Percentiles rank a stretch among this genome's conserved stretches.
Evolutionary conservation across 306 rosid genomes (phyloP).

Genomic region (Cajanus cajan): DNA sequence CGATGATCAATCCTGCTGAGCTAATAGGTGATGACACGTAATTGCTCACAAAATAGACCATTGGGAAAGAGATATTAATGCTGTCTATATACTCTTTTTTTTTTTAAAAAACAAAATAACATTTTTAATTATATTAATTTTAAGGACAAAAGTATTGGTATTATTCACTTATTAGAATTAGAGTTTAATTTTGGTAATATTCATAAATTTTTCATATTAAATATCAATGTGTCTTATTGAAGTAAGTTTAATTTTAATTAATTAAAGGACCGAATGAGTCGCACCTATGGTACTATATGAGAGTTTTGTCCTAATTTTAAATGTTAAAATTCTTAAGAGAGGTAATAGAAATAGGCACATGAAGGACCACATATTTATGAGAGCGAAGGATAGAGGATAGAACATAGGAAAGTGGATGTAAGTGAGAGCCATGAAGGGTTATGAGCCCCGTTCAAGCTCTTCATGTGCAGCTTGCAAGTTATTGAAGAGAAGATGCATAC

Average conservation of each 20-base stretch:
- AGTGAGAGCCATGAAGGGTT: slow-evolving; percentile 56
- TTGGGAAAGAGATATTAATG: slow-evolving; percentile 17
- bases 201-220: too few species aligned
- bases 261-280: too few species aligned
- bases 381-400: slow-evolving; percentile 29
- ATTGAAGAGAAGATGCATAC: slow-evolving; percentile 74
- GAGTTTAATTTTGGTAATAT: too few species aligned
- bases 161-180: too few species aligned
- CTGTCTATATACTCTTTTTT: background rate
- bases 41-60: background rate
- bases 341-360: background rate
- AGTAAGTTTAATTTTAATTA: too few species aligned
- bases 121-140: background rate
- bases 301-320: too few species aligned
- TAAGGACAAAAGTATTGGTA: too few species aligned
- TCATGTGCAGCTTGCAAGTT: slow-evolving; percentile 97
- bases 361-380: slow-evolving; percentile 39
- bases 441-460: slow-evolving; percentile 78
- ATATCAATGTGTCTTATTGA: too few species aligned
- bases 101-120: background rate
- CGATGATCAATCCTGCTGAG: slow-evolving; percentile 32
- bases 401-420: slow-evolving; percentile 4
- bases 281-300: too few species aligned
- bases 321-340: background rate
- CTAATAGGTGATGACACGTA: slow-evolving; percentile 21